phyloP scores from a whole-genome alignment of 805 yeast genomes.

The Saccharomycopsis vini region DNA sequence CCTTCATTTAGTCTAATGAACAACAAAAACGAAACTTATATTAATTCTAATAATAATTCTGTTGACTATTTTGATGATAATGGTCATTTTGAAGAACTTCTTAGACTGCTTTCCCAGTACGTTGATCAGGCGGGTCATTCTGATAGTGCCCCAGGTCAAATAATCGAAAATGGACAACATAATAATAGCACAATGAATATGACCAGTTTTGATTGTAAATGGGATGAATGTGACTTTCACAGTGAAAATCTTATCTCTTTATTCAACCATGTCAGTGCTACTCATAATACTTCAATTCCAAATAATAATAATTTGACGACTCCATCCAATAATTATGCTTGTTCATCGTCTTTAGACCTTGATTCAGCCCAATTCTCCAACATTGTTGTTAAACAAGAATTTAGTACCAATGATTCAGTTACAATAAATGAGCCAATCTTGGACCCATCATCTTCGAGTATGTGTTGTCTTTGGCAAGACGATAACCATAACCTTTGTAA shows the following conservation, averaged over 20 bases:
- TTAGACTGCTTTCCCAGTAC: too few species aligned
- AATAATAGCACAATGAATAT: background rate
- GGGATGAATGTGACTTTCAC: conserved; percentile 62
- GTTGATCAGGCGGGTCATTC: too few species aligned
- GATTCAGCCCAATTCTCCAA: too few species aligned
- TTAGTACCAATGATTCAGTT: background rate
- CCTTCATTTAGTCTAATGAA: conserved; percentile 20
- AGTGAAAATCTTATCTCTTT: conserved; percentile 45
- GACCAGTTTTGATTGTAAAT: conserved; percentile 47
- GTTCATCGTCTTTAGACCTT: too few species aligned
- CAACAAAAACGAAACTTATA: background rate
- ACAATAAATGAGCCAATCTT: background rate
- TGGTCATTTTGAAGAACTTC: too few species aligned
- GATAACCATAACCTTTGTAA: conserved; percentile 33
- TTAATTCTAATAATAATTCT: conserved; percentile 5
- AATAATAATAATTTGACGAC: too few species aligned
- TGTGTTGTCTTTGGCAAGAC: background rate
- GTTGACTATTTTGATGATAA: too few species aligned
- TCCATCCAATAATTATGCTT: too few species aligned
- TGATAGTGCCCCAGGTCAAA: too few species aligned
- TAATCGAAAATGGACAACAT: too few species aligned
- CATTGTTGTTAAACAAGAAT: too few species aligned
- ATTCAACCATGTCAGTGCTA: conserved; percentile 47
- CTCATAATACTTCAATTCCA: conserved; percentile 26
- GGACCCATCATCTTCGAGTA: background rate